A percentile compares a stretch with the other conserved stretches of the same genome.
Evolutionary conservation across 345 rosid genomes (phyloP).

Genomic region (Bruguiera sexangula): DNA sequence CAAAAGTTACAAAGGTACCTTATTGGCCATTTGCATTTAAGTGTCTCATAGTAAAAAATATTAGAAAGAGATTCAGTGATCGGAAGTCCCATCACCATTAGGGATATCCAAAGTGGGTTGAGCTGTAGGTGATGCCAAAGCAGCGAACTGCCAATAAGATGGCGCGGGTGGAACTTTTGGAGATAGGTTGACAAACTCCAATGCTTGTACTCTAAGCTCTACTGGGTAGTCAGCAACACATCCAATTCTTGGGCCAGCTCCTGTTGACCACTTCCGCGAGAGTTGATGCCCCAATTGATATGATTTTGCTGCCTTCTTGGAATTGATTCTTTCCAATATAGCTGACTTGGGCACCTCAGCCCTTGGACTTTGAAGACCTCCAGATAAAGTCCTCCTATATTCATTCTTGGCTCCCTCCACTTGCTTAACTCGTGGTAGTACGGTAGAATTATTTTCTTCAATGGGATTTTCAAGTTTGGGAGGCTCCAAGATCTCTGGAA

Average conservation of each 20-base stretch:
- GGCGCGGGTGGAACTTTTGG: conserved; percentile 45
- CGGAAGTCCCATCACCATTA: conserved; percentile 9
- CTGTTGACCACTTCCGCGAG: conserved; percentile 74
- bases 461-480: conserved; percentile 19
- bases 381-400: conserved; percentile 72
- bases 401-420: conserved; percentile 20
- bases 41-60: conserved; percentile 3
- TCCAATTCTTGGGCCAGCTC: conserved; percentile 80
- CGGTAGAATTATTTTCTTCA: conserved; percentile 16
- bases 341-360: conserved; percentile 56
- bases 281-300: conserved; percentile 77
- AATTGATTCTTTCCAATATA: conserved; percentile 63
- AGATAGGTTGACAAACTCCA: conserved; percentile 73
- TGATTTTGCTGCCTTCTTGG: conserved; percentile 64
- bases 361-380: conserved; percentile 71
- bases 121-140: conserved; percentile 26
- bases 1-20: not conserved
- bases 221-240: conserved; percentile 88
- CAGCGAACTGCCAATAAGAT: conserved; percentile 4
- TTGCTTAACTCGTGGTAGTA: conserved; percentile 25
- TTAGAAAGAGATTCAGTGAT: not conserved
- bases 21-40: not conserved
- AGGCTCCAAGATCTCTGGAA: conserved; percentile 13
- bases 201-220: conserved; percentile 71
- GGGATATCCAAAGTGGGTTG: not conserved